phyloP scores from a whole-genome alignment of 352 stramenopile genomes.

The Phytopythium kandeliae region DNA sequence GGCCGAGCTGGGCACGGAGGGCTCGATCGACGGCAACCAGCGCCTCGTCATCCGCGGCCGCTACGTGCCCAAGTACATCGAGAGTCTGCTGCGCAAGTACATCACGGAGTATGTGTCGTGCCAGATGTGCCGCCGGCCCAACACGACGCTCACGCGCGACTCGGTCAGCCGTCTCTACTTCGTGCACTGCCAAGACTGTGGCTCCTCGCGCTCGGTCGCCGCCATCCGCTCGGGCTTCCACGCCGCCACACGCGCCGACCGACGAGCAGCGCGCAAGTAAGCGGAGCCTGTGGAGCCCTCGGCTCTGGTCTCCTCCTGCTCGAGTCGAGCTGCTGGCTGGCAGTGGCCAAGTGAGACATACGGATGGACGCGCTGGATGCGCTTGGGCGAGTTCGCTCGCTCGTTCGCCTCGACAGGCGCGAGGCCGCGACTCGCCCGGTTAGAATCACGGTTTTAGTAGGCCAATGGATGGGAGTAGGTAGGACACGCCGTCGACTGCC shows the following conservation, averaged over 20 bases:
- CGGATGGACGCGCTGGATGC: too few species aligned
- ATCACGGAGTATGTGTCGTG: conserved; percentile 99
- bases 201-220: conserved; percentile 94
- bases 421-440: not conserved
- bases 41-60: conserved; percentile 97
- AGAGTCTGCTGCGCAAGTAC: conserved; percentile 99
- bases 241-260: conserved; percentile 85
- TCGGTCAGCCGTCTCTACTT: conserved; percentile 96
- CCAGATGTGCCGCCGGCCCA: conserved; percentile 98
- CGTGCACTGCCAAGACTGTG: conserved; percentile 98
- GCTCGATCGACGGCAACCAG: conserved; percentile 98
- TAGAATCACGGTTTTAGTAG: conserved; percentile 6
- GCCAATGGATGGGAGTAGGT: not conserved
- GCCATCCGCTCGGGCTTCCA: conserved; percentile 98
- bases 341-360: too few species aligned
- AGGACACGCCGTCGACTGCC: not conserved
- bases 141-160: conserved; percentile 98
- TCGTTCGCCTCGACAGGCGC: not conserved
- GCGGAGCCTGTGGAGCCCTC: not conserved
- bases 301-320: too few species aligned
- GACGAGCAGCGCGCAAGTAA: conserved; percentile 84
- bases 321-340: too few species aligned
- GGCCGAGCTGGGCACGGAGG: conserved; percentile 98
- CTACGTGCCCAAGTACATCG: conserved; percentile 99
- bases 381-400: too few species aligned